These are phyloP conservation scores for Tephrocybe sp. DNA, from an alignment of 768 basidiomycete species.

Conservation along the genomic window DNA sequence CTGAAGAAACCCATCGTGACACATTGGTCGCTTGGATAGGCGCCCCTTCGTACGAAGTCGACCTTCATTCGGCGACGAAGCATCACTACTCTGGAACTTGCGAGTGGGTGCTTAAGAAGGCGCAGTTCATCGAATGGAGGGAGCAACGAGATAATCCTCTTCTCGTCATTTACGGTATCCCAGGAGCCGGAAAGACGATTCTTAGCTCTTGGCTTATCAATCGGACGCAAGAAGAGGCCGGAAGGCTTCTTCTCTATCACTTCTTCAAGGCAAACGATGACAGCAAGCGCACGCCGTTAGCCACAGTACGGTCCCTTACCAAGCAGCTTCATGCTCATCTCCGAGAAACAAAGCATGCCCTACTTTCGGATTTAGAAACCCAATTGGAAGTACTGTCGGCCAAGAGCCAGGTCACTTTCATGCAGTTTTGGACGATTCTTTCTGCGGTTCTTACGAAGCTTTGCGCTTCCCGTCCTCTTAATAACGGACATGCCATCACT, in stretches of 20 bases:
- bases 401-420: constrained; percentile 1
- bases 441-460: background rate
- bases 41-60: constrained; percentile 3
- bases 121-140: background rate
- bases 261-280: constrained; percentile 9
- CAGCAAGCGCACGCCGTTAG: constrained; percentile 1
- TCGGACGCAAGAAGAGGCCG: background rate
- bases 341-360: background rate
- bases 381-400: background rate
- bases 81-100: constrained; percentile 2
- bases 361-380: background rate
- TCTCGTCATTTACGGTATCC: constrained; percentile 5
- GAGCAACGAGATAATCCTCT: background rate
- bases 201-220: constrained; percentile 3
- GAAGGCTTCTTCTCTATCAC: background rate
- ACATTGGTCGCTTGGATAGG: background rate
- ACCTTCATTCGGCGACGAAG: constrained; percentile 3
- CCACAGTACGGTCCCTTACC: constrained; percentile 1
- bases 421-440: constrained; percentile 1
- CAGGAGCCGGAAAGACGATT: constrained; percentile 5
- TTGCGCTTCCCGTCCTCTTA: background rate
- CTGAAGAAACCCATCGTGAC: background rate
- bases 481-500: background rate
- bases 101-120: constrained; percentile 1
- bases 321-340: constrained; percentile 2